Evolutionary conservation across 2,329 filamentous ascomycete genomes (phyloP), one percentile per base, ranked within the genome.

Genomic region (Nothomitra cinnamomea): DNA sequence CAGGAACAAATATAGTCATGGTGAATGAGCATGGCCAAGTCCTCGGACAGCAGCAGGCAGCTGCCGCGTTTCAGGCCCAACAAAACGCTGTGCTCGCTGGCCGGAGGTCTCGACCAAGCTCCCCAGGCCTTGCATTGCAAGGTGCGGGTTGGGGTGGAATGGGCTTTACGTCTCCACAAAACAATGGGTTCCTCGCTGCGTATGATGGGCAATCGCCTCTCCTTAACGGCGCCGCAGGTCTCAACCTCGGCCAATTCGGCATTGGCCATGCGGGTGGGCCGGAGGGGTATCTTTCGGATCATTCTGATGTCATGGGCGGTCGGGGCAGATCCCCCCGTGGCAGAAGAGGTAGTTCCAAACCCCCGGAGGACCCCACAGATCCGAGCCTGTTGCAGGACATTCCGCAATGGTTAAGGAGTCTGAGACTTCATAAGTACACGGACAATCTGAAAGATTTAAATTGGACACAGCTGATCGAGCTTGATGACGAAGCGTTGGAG

Each of bases 381-480:
- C 84, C 85, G 15, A 81, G 77, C 42, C 77, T 98, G 56, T 76
- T 98, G 61, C 86, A 94, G 69, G 92, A 98, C 64, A 95, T 98
- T 60, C 90, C 92, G 53, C 85, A 82, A 66, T 98, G 92, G 92
- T 78, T 98, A 62, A 82, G 92, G 65, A 95, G 88, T 67, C 76
- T 96, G 65, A 82, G 92, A 56, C 75, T 98, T 62, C 92, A 98
- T 75, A 98, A 98, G 73, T 98, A 98, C 70, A 98, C 92, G 8
- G 92, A 98, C 61, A 94, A 96, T 61, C 72, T 98, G 58, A 98
- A 96, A 71, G 90, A 96, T 64, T 80, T 96, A 74, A 88, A 92
- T 63, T 98, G 92, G 92, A 85, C 83, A 25, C 92, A 98, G 53
- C 71, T 98, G 61, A 74, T 98, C 56, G 85, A 92, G 67, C 73